These are phyloP conservation scores for Porphyra umbilicalis DNA, from an alignment of 31 red algal species.

Conservation along the genomic window DNA sequence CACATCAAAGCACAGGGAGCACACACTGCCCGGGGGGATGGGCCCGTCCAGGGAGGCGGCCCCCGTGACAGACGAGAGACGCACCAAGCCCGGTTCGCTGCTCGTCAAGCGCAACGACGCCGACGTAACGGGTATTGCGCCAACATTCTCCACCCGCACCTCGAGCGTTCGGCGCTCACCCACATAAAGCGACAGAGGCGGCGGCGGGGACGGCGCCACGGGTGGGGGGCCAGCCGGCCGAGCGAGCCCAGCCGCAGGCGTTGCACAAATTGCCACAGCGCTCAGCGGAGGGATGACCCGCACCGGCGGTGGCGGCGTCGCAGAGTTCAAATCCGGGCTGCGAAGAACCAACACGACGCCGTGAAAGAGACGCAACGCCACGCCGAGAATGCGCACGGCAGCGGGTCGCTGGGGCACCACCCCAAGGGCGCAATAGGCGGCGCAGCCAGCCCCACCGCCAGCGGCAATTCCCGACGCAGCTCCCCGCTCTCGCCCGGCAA, in stretches of 20 bases:
- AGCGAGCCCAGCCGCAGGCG: background rate
- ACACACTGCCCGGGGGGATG: background rate
- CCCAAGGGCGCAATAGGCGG: background rate
- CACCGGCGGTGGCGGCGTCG: background rate
- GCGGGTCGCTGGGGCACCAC: background rate
- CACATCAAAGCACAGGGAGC: background rate
- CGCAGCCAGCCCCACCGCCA: background rate
- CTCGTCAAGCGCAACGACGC: background rate
- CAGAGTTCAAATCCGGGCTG: background rate
- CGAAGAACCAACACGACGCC: background rate
- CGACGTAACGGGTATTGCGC: background rate
- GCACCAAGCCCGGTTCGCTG: background rate
- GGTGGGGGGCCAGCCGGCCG: background rate
- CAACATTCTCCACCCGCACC: background rate
- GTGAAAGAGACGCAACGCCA: background rate
- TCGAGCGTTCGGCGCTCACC: background rate
- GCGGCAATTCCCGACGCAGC: background rate
- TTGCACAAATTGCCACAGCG: background rate
- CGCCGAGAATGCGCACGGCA: background rate
- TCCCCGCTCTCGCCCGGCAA: background rate
- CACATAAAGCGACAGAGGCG: background rate
- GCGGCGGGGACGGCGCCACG: background rate
- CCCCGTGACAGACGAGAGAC: background rate
- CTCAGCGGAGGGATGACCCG: background rate
- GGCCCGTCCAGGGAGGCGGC: background rate